Base-by-base conservation (phyloP, 371 early-diverging fungal genomes). In the Syncephalis plumigaleata region DNA sequence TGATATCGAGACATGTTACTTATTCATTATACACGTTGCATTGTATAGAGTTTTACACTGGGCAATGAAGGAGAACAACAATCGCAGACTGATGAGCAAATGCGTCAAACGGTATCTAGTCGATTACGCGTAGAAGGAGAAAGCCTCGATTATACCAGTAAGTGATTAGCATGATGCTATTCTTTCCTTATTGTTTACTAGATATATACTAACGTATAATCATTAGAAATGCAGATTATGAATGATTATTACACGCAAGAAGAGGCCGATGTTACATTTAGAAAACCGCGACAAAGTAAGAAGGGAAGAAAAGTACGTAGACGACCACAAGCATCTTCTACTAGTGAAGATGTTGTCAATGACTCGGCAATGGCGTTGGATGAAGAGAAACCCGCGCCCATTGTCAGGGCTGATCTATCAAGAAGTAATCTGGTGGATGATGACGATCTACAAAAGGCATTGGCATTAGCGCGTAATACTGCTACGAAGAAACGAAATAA, bases 381-480 rank as follows among this genome's bases (percentile, higher is more conserved):
- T 27, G 48, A 47, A 20, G 48, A 27, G 15, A 51, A 22, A 13
- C 39, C 23, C 16, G 40, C 39, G 3, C 27, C 5, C n/a, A 39
- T 39, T 39, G 17, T 16, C 15, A 3, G 20, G 5, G 20, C 20
- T 39, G 39, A 15, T 39, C 39, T 31, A 31, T 31, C 39, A 2
- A 73, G 77, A 44, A 61, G 73, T 26, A 89, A 82, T 54, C 82
- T 83, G 67, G 90, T 91, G 13, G 95, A 94, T 52, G 95, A 94
- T 57, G 91, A 91, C 50, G 95, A 94, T 47, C 61, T 94, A 27
- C 91, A 91, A 50, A 61, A 62, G 36, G 83, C 89, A 1, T 61
- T 94, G 23, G 75, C 90, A 0, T 61, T 73, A 23, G 70, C 88
- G 2, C 73, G 94, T 45, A 65, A 79, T 26, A 49, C 71, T 23